These are phyloP conservation scores for Jaltomata sinuosa DNA, from an alignment of 257 asterid genomes.

Conservation along the genomic window DNA sequence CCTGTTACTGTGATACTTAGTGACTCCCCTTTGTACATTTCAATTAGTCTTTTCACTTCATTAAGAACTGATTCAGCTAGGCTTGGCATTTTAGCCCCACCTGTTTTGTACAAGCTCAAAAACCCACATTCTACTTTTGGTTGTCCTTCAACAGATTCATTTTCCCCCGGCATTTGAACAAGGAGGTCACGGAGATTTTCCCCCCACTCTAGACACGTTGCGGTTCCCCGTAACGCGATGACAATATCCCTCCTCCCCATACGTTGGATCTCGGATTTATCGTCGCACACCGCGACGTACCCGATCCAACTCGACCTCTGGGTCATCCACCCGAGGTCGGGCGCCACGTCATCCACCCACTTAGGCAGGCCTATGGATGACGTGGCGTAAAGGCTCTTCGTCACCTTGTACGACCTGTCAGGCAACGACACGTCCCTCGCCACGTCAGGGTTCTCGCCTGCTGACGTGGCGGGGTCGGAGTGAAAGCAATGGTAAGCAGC, in stretches of 20 bases:
- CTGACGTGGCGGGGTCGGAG: conserved; percentile 49
- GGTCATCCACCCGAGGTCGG: conserved; percentile 97
- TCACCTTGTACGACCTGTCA: conserved; percentile 59
- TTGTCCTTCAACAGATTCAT: conserved; percentile 3
- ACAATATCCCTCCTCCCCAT: conserved; percentile 89
- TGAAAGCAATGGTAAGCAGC: conserved; percentile 85
- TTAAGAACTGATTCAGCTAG: conserved; percentile 54
- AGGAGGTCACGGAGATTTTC: conserved; percentile 59
- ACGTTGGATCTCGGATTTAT: conserved; percentile 58
- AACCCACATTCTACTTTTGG: conserved; percentile 77
- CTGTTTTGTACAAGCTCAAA: conserved; percentile 43
- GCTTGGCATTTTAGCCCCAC: conserved; percentile 65
- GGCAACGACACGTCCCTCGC: conserved; percentile 55
- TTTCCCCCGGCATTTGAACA: conserved; percentile 32
- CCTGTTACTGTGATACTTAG: conserved; percentile 81
- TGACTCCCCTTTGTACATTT: conserved; percentile 71
- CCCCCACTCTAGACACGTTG: conserved; percentile 95
- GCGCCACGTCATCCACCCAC: conserved; percentile 80
- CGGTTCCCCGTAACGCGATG: conserved; percentile 78
- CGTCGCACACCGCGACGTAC: conserved; percentile 80
- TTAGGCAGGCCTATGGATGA: conserved; percentile 66
- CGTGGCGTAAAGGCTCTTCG: conserved; percentile 73
- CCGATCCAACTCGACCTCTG: conserved; percentile 88
- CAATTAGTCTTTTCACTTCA: conserved; percentile 47
- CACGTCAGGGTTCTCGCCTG: conserved; percentile 19